These are phyloP conservation scores for Avena atlantica DNA, from an alignment of 176 grass and related monocot genomes.

Conservation along the genomic window DNA sequence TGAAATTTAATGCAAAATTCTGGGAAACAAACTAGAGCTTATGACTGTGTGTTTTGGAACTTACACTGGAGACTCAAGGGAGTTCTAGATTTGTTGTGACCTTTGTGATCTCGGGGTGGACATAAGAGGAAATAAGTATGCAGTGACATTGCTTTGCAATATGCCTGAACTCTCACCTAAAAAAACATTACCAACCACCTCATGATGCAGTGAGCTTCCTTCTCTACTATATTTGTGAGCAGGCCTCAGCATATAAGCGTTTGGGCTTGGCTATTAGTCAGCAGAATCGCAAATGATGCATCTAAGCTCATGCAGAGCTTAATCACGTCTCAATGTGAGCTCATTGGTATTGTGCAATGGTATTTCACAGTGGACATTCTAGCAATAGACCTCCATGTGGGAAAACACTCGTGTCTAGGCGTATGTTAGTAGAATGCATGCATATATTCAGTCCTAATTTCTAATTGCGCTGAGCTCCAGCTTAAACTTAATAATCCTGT, in stretches of 20 bases:
- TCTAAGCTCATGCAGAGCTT: conserved; percentile 3
- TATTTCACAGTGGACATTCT: conserved; percentile 22
- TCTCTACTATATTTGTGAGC: neutral
- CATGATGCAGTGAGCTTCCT: neutral
- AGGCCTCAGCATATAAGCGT: neutral
- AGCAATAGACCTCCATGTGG: neutral
- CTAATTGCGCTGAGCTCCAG: neutral
- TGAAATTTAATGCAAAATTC: neutral
- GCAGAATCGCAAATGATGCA: neutral
- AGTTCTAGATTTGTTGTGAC: conserved; percentile 10
- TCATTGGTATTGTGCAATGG: neutral
- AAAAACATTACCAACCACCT: neutral
- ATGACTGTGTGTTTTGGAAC: neutral
- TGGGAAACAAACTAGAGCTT: neutral
- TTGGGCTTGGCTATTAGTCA: conserved; percentile 9
- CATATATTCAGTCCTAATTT: conserved; percentile 1
- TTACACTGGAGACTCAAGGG: neutral
- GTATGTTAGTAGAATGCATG: neutral
- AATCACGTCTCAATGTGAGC: neutral
- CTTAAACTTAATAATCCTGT: conserved; percentile 1
- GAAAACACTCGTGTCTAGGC: neutral
- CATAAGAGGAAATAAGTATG: neutral
- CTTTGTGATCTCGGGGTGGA: neutral
- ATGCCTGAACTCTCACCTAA: neutral
- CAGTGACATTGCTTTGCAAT: neutral